phyloP scores from a whole-genome alignment of 331 rosid genomes.

The Saraca asoca region DNA sequence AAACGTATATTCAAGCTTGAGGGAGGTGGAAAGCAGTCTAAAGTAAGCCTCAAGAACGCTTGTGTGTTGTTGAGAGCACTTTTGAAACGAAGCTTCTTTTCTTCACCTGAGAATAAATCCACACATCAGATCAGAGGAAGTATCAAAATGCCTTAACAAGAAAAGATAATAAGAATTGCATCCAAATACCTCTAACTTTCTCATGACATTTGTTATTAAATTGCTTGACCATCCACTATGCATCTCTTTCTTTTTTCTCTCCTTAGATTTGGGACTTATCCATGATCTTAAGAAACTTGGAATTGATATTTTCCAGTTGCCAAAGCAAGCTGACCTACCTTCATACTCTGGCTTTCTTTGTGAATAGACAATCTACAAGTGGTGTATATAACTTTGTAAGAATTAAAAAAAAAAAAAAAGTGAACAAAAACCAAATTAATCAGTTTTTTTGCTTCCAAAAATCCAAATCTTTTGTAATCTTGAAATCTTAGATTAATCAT shows the following conservation, averaged over 20 bases:
- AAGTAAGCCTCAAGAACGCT: conserved; percentile 28
- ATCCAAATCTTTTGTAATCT: no score
- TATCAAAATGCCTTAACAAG: not conserved
- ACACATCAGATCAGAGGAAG: not conserved
- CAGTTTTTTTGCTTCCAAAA: no score
- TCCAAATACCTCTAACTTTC: conserved; percentile 31
- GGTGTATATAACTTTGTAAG: not conserved
- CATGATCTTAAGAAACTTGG: conserved; percentile 47
- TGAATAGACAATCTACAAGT: conserved; percentile 39
- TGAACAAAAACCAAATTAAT: no score
- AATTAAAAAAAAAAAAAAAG: not conserved
- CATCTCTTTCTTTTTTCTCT: conserved; percentile 39
- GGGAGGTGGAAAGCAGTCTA: not conserved
- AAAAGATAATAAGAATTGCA: not conserved
- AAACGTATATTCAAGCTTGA: conserved; percentile 11
- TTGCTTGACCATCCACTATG: not conserved
- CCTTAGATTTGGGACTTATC: conserved; percentile 25
- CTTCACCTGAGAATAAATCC: conserved; percentile 22
- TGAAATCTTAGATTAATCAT: no score
- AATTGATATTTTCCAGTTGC: conserved; percentile 44
- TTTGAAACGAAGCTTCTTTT: conserved; percentile 15
- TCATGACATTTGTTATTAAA: conserved; percentile 6
- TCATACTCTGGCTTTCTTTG: conserved; percentile 38
- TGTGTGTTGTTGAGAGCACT: conserved; percentile 23
- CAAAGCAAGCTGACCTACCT: conserved; percentile 45